phyloP scores from a whole-genome alignment of 805 yeast genomes.

The Yamadazyma paraphyllophila region DNA sequence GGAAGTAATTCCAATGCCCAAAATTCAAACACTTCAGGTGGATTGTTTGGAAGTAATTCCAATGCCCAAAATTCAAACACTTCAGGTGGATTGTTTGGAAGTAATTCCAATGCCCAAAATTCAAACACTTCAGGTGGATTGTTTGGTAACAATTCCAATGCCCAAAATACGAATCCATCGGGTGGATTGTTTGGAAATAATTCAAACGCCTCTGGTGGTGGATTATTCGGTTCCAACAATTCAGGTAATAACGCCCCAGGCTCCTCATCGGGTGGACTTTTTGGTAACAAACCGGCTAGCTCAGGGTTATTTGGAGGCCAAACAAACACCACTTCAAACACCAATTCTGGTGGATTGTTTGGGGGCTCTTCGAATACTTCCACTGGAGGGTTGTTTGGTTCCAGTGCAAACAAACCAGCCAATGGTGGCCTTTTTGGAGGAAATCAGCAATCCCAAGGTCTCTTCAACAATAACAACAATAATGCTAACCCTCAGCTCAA shows the following conservation, averaged over 20 bases:
- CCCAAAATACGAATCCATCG: neutral
- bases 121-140: slow-evolving; percentile 9
- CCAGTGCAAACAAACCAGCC: slow-evolving; percentile 5
- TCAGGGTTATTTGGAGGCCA: slow-evolving; percentile 23
- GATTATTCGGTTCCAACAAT: slow-evolving; percentile 23
- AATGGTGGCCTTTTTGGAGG: slow-evolving; percentile 24
- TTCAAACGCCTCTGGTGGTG: slow-evolving; percentile 18
- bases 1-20: slow-evolving; percentile 12
- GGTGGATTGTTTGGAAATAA: slow-evolving; percentile 24
- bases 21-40: slow-evolving; percentile 21
- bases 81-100: slow-evolving; percentile 13
- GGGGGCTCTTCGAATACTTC: slow-evolving; percentile 8
- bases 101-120: neutral
- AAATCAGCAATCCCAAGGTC: slow-evolving; percentile 13
- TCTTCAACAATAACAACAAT: slow-evolving; percentile 2
- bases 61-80: slow-evolving; percentile 5
- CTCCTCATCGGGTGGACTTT: slow-evolving; percentile 11
- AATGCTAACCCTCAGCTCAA: slow-evolving; percentile 6
- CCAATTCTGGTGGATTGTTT: slow-evolving; percentile 19
- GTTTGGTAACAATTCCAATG: slow-evolving; percentile 8
- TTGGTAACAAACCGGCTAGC: slow-evolving; percentile 11
- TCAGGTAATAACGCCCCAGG: neutral
- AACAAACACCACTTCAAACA: slow-evolving; percentile 7
- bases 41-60: slow-evolving; percentile 11
- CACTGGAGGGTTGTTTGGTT: slow-evolving; percentile 21